Evolutionary conservation across 2,329 filamentous ascomycete species (phyloP), one percentile per base, ranked within the genome.

Genomic region (Mollisia scopiformis): DNA sequence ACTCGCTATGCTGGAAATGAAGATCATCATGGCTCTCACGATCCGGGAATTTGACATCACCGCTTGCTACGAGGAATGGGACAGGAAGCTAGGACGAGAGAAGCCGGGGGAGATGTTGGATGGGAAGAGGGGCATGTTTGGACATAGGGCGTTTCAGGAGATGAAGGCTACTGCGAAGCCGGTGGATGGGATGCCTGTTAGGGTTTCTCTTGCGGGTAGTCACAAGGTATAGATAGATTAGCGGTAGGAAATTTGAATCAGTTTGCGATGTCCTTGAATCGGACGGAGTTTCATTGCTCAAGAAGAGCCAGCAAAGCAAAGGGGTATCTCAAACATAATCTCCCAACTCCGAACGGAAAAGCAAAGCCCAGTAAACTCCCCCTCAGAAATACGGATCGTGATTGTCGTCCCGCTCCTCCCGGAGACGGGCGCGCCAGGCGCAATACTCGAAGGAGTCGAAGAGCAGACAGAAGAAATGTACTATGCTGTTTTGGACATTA

Each of bases 1-100:
- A 63, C 71, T 85, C 23, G 83, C 81, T 0, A 78, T 82, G 74
- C 65, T 71, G 23, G 82, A 85, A 69, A 71, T 78, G 23, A 78
- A 77, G 59, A 73, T 80, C 47, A 76, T 81, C 6, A 68, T 84
- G 37, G 78, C 79, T 1, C 82, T 69, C 65, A 78, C 78, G 1
- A 63, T 80, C 4, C 67, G 82, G 39, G 75, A 77, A 14, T 82
- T 84, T 50, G 81, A 84, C 55, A 78, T 85, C 51, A 67, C 71
- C 31, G 67, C 71, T 13, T 71, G 64, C 41, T 79, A 76, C 65
- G 72, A 59, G 57, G 68, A 66, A 59, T 66, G 62, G 55, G 65
- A 67, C 52, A 41, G 50, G 13, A 55, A 50, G 23, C 30, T 63
- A 8, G 66, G 65, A 11, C 49, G 57, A 28, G 51, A 55, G 51